These are phyloP conservation scores for Marasmius tenuissimus DNA, from an alignment of 1,284 basidiomycete genomes.

Conservation along the genomic window DNA sequence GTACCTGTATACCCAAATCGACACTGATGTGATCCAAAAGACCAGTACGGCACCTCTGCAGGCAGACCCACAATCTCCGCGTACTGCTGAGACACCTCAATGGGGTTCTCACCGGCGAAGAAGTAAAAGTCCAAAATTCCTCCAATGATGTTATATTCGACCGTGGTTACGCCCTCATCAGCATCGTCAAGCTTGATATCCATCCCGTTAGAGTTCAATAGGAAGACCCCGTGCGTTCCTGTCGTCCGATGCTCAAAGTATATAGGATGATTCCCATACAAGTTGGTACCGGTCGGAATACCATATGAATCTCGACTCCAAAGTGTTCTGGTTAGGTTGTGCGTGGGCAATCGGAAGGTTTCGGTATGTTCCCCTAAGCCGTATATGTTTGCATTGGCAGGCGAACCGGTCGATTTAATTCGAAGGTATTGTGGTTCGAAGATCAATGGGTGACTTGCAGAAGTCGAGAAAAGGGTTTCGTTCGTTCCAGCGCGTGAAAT, in stretches of 20 bases:
- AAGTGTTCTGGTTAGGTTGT: constrained; percentile 63
- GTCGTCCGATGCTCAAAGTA: constrained; percentile 67
- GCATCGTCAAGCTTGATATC: constrained; percentile 64
- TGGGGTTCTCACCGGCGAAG: constrained; percentile 67
- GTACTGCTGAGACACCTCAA: constrained; percentile 64
- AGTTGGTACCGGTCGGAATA: constrained; percentile 51
- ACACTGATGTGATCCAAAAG: constrained; percentile 71
- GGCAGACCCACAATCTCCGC: constrained; percentile 60
- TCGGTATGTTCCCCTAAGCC: constrained; percentile 78
- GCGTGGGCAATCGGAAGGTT: constrained; percentile 58
- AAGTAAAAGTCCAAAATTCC: constrained; percentile 78
- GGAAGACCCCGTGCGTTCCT: constrained; percentile 67
- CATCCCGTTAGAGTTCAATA: constrained; percentile 73
- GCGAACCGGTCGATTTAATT: constrained; percentile 52
- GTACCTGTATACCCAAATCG: constrained; percentile 64
- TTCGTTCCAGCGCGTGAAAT: constrained; percentile 54
- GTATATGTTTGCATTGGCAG: constrained; percentile 67
- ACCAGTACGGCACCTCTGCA: constrained; percentile 72
- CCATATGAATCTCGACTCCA: constrained; percentile 69
- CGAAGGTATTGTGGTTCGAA: constrained; percentile 82
- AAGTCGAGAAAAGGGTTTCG: constrained; percentile 72
- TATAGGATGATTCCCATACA: constrained; percentile 72
- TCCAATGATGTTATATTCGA: constrained; percentile 75
- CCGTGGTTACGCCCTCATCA: constrained; percentile 33
- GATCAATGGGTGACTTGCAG: constrained; percentile 54